Evolutionary conservation across 1,284 basidiomycete species (phyloP).

Genomic region (Ustilago loliicola): DNA sequence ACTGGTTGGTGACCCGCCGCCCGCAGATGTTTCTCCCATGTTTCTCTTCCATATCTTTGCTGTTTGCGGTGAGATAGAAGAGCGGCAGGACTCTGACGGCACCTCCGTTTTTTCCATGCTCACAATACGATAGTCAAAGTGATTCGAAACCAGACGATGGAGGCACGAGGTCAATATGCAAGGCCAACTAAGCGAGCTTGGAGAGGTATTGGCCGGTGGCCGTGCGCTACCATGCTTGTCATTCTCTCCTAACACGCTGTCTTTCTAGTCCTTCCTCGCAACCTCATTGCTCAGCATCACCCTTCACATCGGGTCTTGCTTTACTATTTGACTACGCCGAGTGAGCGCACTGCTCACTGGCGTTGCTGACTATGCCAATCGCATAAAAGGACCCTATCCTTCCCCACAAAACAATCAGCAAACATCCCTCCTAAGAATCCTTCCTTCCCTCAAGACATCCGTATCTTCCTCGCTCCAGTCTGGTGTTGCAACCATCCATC

Average conservation of each 20-base stretch:
- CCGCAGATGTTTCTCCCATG: background rate
- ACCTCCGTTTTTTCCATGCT: too few species aligned
- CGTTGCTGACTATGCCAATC: background rate
- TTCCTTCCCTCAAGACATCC: background rate
- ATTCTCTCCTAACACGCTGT: too few species aligned
- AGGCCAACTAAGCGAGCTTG: constrained; percentile 3
- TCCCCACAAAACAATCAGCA: background rate
- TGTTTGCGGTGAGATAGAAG: background rate
- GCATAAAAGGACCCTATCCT: constrained; percentile 11
- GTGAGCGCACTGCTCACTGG: background rate
- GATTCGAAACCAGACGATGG: background rate
- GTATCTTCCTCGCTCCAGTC: too few species aligned
- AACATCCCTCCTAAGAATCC: too few species aligned
- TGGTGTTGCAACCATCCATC: too few species aligned
- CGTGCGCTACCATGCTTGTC: too few species aligned
- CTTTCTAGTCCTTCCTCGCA: too few species aligned
- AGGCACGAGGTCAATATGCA: constrained; percentile 6
- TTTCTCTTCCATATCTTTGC: background rate
- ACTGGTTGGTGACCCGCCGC: background rate
- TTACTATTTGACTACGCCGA: too few species aligned
- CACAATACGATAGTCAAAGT: too few species aligned
- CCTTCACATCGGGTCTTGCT: too few species aligned
- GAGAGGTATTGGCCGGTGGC: background rate
- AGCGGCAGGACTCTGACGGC: too few species aligned
- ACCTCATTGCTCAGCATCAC: too few species aligned